Evolutionary conservation across 2,329 filamentous ascomycete genomes (phyloP).

Genomic region (Didymella arachidicola): DNA sequence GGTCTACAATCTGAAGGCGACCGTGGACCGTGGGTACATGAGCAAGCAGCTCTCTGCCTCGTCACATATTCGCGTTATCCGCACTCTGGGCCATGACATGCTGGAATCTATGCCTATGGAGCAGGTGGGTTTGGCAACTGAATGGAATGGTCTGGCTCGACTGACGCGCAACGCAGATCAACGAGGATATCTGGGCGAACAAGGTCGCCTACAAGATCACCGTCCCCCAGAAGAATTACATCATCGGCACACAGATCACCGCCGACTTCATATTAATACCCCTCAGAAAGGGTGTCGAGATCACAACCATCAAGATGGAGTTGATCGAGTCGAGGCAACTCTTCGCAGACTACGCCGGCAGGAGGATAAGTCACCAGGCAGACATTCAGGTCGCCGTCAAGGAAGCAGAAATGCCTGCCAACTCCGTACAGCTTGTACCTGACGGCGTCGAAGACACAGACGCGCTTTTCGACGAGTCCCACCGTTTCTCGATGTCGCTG

Average conservation of each 20-base stretch:
- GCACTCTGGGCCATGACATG: constrained; percentile 66
- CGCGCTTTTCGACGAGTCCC: constrained; percentile 62
- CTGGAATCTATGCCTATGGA: constrained; percentile 67
- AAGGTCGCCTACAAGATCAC: constrained; percentile 96
- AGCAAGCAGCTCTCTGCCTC: constrained; percentile 84
- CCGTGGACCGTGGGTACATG: constrained; percentile 85
- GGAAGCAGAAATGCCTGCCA: constrained; percentile 48
- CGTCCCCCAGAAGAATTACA: constrained; percentile 90
- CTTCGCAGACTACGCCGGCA: constrained; percentile 55
- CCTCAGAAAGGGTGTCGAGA: constrained; percentile 83
- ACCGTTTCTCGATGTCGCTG: constrained; percentile 65
- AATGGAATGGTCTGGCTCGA: no score
- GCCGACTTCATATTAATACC: constrained; percentile 89
- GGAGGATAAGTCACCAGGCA: constrained; percentile 41
- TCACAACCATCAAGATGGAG: constrained; percentile 82
- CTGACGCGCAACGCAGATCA: constrained; percentile 58
- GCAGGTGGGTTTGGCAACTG: constrained; percentile 22
- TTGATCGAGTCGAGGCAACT: constrained; percentile 69
- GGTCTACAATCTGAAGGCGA: constrained; percentile 89
- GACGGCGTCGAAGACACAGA: constrained; percentile 39
- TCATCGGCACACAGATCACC: constrained; percentile 86
- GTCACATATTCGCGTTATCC: constrained; percentile 65
- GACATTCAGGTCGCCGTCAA: constrained; percentile 45
- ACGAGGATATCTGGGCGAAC: constrained; percentile 97
- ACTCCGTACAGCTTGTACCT: constrained; percentile 42